Conservation (phyloP, 257 asterid genomes). For the Buddleja alternifolia region DNA sequence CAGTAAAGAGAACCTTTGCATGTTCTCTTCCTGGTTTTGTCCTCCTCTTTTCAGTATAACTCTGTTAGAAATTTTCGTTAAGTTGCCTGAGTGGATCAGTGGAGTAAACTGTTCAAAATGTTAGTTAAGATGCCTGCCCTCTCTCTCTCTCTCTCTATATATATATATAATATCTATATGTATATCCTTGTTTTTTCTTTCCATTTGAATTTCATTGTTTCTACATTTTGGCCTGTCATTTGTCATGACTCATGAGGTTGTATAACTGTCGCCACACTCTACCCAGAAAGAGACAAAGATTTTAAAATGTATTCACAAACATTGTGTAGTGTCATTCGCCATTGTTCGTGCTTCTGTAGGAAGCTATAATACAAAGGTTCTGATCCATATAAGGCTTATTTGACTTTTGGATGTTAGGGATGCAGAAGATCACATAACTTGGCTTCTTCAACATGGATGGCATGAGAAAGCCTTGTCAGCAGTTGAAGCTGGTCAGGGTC, state of each 20-base stretch:
- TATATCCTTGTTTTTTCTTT: not conserved
- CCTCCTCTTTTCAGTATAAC: not conserved
- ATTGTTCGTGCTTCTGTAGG: not conserved
- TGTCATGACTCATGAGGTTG: conserved; percentile 12
- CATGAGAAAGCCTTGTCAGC: conserved; percentile 98
- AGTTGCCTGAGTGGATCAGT: conserved; percentile 1
- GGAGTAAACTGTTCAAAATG: not conserved
- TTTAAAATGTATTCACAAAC: not conserved
- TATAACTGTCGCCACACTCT: conserved; percentile 16
- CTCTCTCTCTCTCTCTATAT: no score
- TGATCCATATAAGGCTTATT: conserved; percentile 25
- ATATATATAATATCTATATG: no score
- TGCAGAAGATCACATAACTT: conserved; percentile 94
- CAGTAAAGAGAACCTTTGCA: conserved; percentile 13
- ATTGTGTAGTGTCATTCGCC: conserved; percentile 19
- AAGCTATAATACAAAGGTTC: conserved; percentile 10
- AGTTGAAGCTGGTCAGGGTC: conserved; percentile 95
- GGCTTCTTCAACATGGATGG: conserved; percentile 97
- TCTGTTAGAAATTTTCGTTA: not conserved
- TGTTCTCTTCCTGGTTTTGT: conserved; percentile 7
- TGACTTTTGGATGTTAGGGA: conserved; percentile 63
- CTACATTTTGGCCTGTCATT: not conserved
- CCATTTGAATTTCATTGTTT: conserved; percentile 13
- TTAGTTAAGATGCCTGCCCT: no score
- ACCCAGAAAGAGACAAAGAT: conserved; percentile 19